Base-by-base conservation (phyloP, 805 yeast genomes). In the Candida peoriensis region DNA sequence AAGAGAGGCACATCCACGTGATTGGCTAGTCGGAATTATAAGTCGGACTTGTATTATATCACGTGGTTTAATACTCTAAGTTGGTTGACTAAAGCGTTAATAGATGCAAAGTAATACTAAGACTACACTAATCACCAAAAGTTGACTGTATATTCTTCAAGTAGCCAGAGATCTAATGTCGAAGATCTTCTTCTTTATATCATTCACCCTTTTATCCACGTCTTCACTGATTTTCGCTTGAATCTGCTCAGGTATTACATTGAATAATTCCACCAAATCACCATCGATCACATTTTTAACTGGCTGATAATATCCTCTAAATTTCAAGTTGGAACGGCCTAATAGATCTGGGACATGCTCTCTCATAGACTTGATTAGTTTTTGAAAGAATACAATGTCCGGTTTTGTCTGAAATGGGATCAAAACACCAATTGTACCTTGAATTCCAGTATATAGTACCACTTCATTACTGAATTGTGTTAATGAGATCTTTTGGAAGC, bases 251-350 rank as follows among this genome's bases (percentile, higher is more conserved):
- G 39, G 28, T 13, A 48, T 30, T 6, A 12, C 18, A 12, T 43
- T 46, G 50, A 36, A 63, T 27, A 58, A 54, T 48, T 87, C 96
- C 31, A 90, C 64, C 12, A 85, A 63, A 53, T 93, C 97, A 8
- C 98, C 98, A 59, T 93, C 97, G 26, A 93, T 69, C 3, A 83
- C 78, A 32, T 76, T 71, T 43, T 78, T 80, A 3, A 70, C 73
- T 0, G 97, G 96, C n/a, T 75, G 77, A 54, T 86, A 87, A 50
- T 81, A 82, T 34, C 97, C 71, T 36, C 97, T 62, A 54, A 70
- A 89, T 37, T 71, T 72, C 42, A 74, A 39, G 38, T 79, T 84
- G 42, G 81, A 82, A 37, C 93, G 67, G 0, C 81, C 90, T 3
- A 78, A 55, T 15, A 53, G 41, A 5, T 54, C 56, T 6, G 42